These are phyloP conservation scores for Tricholoma matsutake DNA, from an alignment of 768 basidiomycete species.

Conservation along the genomic window DNA sequence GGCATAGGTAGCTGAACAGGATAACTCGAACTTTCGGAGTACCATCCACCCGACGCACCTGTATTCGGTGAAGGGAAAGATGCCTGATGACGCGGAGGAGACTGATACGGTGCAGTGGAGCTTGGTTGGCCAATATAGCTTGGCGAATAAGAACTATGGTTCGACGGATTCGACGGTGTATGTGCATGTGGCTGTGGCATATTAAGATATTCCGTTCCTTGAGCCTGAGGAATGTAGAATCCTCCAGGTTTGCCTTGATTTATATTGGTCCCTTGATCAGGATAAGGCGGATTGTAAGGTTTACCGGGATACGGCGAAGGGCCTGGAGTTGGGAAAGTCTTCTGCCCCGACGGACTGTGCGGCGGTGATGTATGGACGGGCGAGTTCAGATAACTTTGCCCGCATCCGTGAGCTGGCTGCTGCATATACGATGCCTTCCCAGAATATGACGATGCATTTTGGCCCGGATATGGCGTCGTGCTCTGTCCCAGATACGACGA, in stretches of 20 bases:
- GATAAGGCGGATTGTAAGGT: slow-evolving; percentile 6
- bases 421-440: slow-evolving; percentile 9
- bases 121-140: slow-evolving; percentile 13
- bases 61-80: slow-evolving; percentile 15
- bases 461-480: slow-evolving; percentile 1
- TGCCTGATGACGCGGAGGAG: slow-evolving; percentile 14
- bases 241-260: slow-evolving; percentile 7
- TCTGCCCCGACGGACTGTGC: slow-evolving; percentile 15
- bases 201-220: slow-evolving; percentile 17
- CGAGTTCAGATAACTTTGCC: slow-evolving; percentile 9
- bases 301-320: slow-evolving; percentile 10
- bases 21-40: slow-evolving; percentile 18
- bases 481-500: slow-evolving; percentile 18
- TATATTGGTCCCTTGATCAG: not conserved
- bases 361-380: slow-evolving; percentile 18
- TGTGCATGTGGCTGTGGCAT: slow-evolving; percentile 14
- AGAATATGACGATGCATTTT: not conserved
- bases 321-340: not conserved
- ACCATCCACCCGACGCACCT: slow-evolving; percentile 18
- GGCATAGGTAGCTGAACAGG: slow-evolving; percentile 29
- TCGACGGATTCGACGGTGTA: not conserved
- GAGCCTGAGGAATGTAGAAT: slow-evolving; percentile 25
- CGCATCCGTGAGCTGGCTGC: slow-evolving; percentile 8
- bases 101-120: slow-evolving; percentile 7
- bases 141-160: slow-evolving; percentile 11